Evolutionary conservation across 1,284 basidiomycete genomes (phyloP), one percentile per base, ranked within the genome.

Genomic region (Earliella scabrosa): DNA sequence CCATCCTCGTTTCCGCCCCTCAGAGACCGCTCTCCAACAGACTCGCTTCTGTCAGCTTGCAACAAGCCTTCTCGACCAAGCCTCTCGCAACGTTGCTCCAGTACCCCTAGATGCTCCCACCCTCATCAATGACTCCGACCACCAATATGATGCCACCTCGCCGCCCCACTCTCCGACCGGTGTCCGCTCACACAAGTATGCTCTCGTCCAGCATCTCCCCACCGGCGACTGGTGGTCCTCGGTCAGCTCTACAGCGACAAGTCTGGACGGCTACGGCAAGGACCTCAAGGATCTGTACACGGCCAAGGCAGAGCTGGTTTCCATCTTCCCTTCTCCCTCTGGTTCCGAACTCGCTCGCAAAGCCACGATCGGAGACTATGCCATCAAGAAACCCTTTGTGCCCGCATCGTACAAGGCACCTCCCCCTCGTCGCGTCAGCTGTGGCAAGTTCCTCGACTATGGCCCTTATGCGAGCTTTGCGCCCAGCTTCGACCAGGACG

Each of bases 191-290:
- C 78, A 75, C 50, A 85, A 80, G 68, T 92, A 87, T 69, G 90
- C 91, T 3, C 81, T 93, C 21, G 79, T 92, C 58, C 90, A 93
- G 66, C 86, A 82, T 59, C 76, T 93, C 2, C 88, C 90, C 1
- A 80, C 78, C 3, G 88, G 85, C 27, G 86, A 88, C 58, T 90
- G 85, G 75, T 93, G 89, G 86, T 81, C 88, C 8, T 90, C 89
- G n/a, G 76, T 87, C 53, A 80, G 79, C 68, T 78, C 83, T n/a
- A 74, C 79, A 48, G 58, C 66, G 41, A 71, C 69, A 29, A 69
- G 66, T 11, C 65, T 67, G 24, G 62, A 65, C 20, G 60, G 57
- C 5, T 75, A 77, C 31, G 69, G 63, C 0, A 73, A 74, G 35
- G 72, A 77, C 36, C 66, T 88, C 49, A 82, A 78, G 59, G 73